Evolutionary conservation across 495 filamentous ascomycete species (phyloP).

Genomic region (Talaromyces ruber): DNA sequence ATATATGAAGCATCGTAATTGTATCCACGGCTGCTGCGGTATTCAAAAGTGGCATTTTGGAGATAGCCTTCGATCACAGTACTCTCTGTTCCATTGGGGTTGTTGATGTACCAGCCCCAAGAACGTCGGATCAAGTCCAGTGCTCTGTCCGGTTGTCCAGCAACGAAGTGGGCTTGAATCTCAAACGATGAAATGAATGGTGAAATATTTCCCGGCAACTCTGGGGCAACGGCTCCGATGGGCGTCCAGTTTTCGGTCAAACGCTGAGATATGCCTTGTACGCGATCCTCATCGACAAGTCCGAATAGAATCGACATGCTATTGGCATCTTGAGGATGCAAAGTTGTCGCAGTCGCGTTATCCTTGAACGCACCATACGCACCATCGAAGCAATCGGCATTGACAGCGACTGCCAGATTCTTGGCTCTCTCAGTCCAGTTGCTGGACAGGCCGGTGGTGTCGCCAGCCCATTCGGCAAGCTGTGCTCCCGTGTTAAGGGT

Average conservation of each 20-base stretch:
- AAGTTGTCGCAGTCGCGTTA: constrained; percentile 38
- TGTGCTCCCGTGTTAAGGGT: constrained; percentile 39
- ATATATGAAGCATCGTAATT: constrained; percentile 27
- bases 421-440: constrained; percentile 33
- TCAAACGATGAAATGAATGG: constrained; percentile 57
- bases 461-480: constrained; percentile 42
- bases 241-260: constrained; percentile 47
- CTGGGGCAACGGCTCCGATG: constrained; percentile 49
- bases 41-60: constrained; percentile 45
- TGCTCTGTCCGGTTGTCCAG: constrained; percentile 33
- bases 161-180: constrained; percentile 47
- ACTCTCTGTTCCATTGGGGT: constrained; percentile 50
- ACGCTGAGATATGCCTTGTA: constrained; percentile 30
- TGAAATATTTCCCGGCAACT: constrained; percentile 50
- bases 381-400: constrained; percentile 42
- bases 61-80: constrained; percentile 54
- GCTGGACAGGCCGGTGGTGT: constrained; percentile 30
- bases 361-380: constrained; percentile 47
- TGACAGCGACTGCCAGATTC: constrained; percentile 31
- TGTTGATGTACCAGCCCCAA: constrained; percentile 57
- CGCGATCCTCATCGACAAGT: constrained; percentile 24
- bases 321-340: constrained; percentile 47
- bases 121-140: constrained; percentile 48
- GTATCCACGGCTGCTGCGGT: constrained; percentile 39
- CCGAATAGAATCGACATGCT: constrained; percentile 34